Percentiles rank a stretch among this genome's conserved stretches.
Conservation (phyloP, 495 filamentous ascomycete species). For the Daldinia loculata region DNA sequence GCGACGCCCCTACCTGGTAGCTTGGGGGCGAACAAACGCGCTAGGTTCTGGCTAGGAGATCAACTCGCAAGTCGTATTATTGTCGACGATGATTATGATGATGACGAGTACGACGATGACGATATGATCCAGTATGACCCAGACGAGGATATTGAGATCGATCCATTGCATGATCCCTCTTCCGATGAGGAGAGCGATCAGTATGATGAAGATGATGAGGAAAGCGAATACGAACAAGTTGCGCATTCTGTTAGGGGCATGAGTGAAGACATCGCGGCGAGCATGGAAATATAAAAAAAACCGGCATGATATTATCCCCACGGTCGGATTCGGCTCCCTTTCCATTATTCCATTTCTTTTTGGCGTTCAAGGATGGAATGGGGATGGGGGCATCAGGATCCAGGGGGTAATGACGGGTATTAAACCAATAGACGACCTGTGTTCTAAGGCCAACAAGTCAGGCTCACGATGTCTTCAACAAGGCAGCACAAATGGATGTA, state of each 20-base stretch:
- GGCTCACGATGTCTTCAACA: constrained; percentile 32
- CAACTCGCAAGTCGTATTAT: constrained; percentile 55
- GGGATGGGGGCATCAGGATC: constrained; percentile 3
- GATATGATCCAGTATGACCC: constrained; percentile 58
- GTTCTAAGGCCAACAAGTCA: not conserved
- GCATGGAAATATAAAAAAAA: constrained; percentile 68
- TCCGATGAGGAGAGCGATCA: constrained; percentile 46
- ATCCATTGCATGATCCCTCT: constrained; percentile 57
- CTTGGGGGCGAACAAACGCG: constrained; percentile 68
- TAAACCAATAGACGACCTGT: not conserved
- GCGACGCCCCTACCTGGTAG: constrained; percentile 44
- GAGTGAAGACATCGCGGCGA: constrained; percentile 76
- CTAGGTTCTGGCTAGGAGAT: constrained; percentile 84
- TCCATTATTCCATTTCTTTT: constrained; percentile 19
- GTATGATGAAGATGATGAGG: constrained; percentile 59
- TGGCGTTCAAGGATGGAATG: constrained; percentile 32
- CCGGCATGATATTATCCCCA: not conserved
- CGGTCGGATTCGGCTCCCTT: constrained; percentile 7
- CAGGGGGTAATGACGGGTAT: constrained; percentile 6
- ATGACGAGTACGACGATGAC: constrained; percentile 47
- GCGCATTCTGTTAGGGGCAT: constrained; percentile 69
- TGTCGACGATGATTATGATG: constrained; percentile 56
- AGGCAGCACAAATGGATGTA: constrained; percentile 20
- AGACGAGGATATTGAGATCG: constrained; percentile 61
- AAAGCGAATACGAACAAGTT: constrained; percentile 57